phyloP scores from a whole-genome alignment of 1,284 basidiomycete species.

The Naganishia sp. region DNA sequence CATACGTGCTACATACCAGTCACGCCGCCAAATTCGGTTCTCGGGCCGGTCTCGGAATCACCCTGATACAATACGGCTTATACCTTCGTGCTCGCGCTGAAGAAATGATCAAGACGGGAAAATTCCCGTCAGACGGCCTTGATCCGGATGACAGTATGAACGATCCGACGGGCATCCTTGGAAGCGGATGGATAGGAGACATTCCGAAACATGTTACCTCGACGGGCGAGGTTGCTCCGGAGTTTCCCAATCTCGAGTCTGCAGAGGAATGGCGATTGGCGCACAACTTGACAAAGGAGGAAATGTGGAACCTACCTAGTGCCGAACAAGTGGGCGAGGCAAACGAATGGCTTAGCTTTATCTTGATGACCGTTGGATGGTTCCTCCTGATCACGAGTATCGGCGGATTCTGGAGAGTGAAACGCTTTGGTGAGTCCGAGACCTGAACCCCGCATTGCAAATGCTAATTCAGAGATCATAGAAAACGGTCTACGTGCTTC shows the following conservation, averaged over 20 bases:
- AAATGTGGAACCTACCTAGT: conserved; percentile 39
- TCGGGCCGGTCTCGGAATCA: conserved; percentile 89
- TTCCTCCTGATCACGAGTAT: conserved; percentile 78
- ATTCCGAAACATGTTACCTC: conserved; percentile 29
- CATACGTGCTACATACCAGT: conserved; percentile 87
- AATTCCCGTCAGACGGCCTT: conserved; percentile 45
- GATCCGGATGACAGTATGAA: conserved; percentile 36
- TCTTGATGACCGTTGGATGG: conserved; percentile 92
- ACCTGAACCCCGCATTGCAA: too few relatives aligned
- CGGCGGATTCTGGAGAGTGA: conserved; percentile 79
- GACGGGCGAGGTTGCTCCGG: conserved; percentile 21
- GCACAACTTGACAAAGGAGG: conserved; percentile 46
- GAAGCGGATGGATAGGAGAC: conserved; percentile 25
- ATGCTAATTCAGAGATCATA: too few relatives aligned
- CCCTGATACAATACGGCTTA: conserved; percentile 89
- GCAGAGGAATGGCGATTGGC: conserved; percentile 52
- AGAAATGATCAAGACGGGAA: conserved; percentile 48
- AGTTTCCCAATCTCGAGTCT: conserved; percentile 43
- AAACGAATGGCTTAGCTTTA: conserved; percentile 81
- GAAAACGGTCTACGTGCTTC: conserved; percentile 33
- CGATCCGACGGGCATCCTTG: conserved; percentile 27
- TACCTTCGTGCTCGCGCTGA: conserved; percentile 64
- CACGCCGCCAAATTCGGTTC: conserved; percentile 94
- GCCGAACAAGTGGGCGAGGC: conserved; percentile 54
- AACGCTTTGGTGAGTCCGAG: conserved; percentile 60